Conservation (phyloP, 106 monocot genomes). For the Acanthochlamys bracteata region DNA sequence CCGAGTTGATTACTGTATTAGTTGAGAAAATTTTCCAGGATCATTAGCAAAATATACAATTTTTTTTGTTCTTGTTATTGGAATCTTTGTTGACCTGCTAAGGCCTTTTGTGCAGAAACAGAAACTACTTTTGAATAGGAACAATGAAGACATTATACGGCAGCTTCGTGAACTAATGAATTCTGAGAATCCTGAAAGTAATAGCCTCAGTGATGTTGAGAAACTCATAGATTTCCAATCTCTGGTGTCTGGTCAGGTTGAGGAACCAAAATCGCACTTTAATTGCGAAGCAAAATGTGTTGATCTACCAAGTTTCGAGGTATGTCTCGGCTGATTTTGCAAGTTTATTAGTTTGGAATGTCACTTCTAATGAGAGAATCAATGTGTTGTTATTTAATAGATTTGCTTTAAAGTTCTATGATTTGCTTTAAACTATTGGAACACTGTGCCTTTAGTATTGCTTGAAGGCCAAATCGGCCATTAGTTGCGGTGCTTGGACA, state of each 20-base stretch:
- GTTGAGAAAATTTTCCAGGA: neutral
- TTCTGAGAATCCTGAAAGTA: slow-evolving; percentile 8
- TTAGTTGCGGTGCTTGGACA: too few relatives aligned
- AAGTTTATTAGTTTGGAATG: neutral
- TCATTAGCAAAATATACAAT: neutral
- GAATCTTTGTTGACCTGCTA: neutral
- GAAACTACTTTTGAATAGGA: slow-evolving; percentile 21
- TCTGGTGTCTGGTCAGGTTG: slow-evolving; percentile 5
- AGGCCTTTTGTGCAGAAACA: slow-evolving; percentile 14
- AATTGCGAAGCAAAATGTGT: slow-evolving; percentile 3
- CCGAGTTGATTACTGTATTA: too few relatives aligned
- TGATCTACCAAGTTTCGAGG: slow-evolving; percentile 11
- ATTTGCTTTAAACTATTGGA: too few relatives aligned
- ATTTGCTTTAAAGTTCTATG: too few relatives aligned
- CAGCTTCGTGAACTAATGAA: slow-evolving; percentile 28
- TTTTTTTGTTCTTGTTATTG: neutral
- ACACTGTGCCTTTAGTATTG: too few relatives aligned
- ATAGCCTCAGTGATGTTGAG: slow-evolving; percentile 10
- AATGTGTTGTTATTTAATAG: neutral
- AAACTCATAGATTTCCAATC: slow-evolving; percentile 10
- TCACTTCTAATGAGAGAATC: neutral
- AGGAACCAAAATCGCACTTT: neutral
- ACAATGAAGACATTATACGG: slow-evolving; percentile 27
- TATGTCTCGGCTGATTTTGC: neutral
- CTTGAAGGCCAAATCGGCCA: too few relatives aligned